Conservation (phyloP, 2,329 filamentous ascomycete species). For the Alternaria burnsii region DNA sequence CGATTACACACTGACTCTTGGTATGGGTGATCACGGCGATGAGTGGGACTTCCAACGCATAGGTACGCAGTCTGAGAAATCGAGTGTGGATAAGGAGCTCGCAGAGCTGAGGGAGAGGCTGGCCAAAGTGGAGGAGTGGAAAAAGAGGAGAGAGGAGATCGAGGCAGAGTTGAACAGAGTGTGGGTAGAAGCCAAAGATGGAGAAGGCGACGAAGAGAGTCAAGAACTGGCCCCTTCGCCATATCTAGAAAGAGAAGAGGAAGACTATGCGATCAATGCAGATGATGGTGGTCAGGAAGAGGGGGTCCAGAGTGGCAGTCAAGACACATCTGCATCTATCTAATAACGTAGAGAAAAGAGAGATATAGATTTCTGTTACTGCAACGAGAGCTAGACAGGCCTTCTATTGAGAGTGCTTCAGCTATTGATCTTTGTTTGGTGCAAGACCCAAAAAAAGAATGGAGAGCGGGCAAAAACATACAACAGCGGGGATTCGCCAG, state of each 20-base stretch:
- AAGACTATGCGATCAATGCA: neutral
- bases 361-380: neutral
- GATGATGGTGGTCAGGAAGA: neutral
- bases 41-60: slow-evolving; percentile 95
- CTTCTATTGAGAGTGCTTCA: neutral
- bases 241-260: slow-evolving; percentile 39
- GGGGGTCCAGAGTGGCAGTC: neutral
- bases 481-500: neutral
- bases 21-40: slow-evolving; percentile 79
- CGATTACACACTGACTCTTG: slow-evolving; percentile 86
- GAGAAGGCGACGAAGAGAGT: slow-evolving; percentile 31
- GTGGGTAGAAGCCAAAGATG: slow-evolving; percentile 57
- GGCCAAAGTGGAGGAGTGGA: slow-evolving; percentile 84
- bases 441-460: neutral
- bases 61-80: slow-evolving; percentile 91
- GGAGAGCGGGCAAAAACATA: neutral
- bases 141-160: slow-evolving; percentile 78
- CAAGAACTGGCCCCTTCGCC: slow-evolving; percentile 50
- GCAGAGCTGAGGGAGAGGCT: slow-evolving; percentile 82
- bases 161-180: slow-evolving; percentile 78
- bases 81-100: slow-evolving; percentile 90
- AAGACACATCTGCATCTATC: neutral
- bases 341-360: neutral
- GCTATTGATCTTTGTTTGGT: neutral
- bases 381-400: neutral